These are phyloP conservation scores for Raffaelea ambrosiae DNA, from an alignment of 2,329 filamentous ascomycete species.

Conservation along the genomic window DNA sequence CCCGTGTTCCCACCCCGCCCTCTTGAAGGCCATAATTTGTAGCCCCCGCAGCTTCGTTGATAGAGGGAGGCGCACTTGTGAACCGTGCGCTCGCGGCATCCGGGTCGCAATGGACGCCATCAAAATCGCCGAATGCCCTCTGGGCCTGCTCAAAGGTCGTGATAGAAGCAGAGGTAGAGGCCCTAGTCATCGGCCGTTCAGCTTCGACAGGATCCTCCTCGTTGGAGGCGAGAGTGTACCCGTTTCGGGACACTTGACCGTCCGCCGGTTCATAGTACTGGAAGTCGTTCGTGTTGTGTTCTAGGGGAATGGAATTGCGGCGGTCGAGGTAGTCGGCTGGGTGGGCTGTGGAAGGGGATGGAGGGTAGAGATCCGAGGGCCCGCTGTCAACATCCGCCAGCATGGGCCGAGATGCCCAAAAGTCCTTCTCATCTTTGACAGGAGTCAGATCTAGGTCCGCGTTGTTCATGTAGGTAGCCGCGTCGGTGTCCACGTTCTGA, in stretches of 20 bases:
- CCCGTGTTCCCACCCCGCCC: no score
- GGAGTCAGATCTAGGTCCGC: conserved; percentile 4
- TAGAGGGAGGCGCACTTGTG: background rate
- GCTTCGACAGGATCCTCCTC: conserved; percentile 12
- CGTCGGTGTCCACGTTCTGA: conserved; percentile 25
- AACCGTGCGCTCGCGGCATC: conserved; percentile 22
- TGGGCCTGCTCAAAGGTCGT: conserved; percentile 58
- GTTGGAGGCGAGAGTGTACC: background rate
- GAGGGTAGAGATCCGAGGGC: background rate
- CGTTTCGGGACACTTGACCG: background rate
- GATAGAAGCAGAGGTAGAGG: conserved; percentile 48
- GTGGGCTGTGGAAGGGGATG: background rate
- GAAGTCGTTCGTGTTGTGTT: no score
- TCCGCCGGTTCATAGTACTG: background rate
- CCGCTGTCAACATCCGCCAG: background rate
- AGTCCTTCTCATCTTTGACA: no score
- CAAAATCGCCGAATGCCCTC: conserved; percentile 69
- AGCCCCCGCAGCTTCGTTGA: conserved; percentile 7
- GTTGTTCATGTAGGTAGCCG: conserved; percentile 12
- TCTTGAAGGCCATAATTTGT: no score
- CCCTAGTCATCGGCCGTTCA: conserved; percentile 41
- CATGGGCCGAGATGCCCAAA: background rate
- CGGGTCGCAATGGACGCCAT: conserved; percentile 66
- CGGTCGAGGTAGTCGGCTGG: background rate
- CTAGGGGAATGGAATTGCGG: no score